Base-by-base conservation (phyloP, 805 yeast species). In the Candida saitoana region DNA sequence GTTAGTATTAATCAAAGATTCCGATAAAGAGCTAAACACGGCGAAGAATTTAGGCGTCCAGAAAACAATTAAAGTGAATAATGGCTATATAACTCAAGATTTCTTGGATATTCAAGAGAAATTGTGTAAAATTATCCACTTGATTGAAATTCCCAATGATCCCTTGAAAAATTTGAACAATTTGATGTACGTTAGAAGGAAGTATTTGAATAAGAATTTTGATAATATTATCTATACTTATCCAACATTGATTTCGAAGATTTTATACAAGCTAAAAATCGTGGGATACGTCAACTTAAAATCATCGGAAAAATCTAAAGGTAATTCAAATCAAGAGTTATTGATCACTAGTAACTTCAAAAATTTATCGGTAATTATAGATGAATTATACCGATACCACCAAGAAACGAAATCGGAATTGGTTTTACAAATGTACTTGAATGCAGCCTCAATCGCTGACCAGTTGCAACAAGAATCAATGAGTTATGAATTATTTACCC, bases 401-500 rank as follows among this genome's bases (percentile, higher is more conserved):
- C 63, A 59, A 31, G 60, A 61, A 34, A 49, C 40, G 41, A 54
- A 57, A 31, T 59, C 69, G 3, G 67, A 63, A 33, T 49, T 61
- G 14, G 59, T 70, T 51, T 49, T 84, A 44, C 67, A 76, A 53
- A 55, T 82, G 33, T 77, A 84, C 56, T 66, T 87, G 41, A 71
- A 79, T 39, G 74, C 83, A 30, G 96, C 95, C 0, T 65, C 78
- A 12, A 62, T 87, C 2, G 91, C 97, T 0, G 96, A 93, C 58
- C 91, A 86, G 59, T 68, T 84, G 19, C 67, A 73, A 14, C 67
- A 81, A 30, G 83, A 81, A 44, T 88, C 84, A 45, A 80, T 88
- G 22, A 71, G 91, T 12, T 87, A 87, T 63, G 99, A 93, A 63
- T 81, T 88, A 55, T 87, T 84, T 60, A 90, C 87, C 29, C 95